phyloP scores from a whole-genome alignment of 2,329 filamentous ascomycete species.

The Anthostomella pinea region DNA sequence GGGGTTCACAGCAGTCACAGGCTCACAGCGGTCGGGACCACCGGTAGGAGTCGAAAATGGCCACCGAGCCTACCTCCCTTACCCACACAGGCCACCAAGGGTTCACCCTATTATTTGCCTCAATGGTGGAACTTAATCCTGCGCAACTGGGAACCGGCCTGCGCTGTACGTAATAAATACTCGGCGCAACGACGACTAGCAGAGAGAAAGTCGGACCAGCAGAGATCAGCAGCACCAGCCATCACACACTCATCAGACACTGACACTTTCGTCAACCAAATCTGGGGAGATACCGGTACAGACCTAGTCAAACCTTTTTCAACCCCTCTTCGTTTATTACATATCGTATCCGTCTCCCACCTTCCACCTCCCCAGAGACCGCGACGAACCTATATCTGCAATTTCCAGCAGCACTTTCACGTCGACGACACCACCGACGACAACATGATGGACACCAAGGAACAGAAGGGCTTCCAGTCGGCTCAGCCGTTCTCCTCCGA shows the following conservation, averaged over 20 bases:
- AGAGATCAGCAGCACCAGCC: not conserved
- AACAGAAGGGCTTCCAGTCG: constrained; percentile 16
- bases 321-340: too few species aligned
- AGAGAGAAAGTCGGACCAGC: not conserved
- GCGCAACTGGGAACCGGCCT: not conserved
- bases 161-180: constrained; percentile 5
- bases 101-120: constrained; percentile 1
- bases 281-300: not conserved
- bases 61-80: not conserved
- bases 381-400: too few species aligned
- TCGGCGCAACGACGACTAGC: not conserved
- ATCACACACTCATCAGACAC: too few species aligned
- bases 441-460: constrained; percentile 12
- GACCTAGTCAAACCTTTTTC: too few species aligned
- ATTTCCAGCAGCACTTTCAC: too few species aligned
- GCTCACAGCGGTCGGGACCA: too few species aligned
- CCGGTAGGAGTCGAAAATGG: too few species aligned
- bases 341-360: too few species aligned
- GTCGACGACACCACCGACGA: constrained; percentile 9
- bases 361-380: too few species aligned
- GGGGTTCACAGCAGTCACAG: too few species aligned
- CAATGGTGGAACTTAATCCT: too few species aligned
- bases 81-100: constrained; percentile 4
- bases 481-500: constrained; percentile 12
- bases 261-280: not conserved